A percentile compares a stretch with the other conserved stretches of the same genome.
phyloP scores from a whole-genome alignment of 1,139 yeast genomes.

The Pichia terricola region DNA sequence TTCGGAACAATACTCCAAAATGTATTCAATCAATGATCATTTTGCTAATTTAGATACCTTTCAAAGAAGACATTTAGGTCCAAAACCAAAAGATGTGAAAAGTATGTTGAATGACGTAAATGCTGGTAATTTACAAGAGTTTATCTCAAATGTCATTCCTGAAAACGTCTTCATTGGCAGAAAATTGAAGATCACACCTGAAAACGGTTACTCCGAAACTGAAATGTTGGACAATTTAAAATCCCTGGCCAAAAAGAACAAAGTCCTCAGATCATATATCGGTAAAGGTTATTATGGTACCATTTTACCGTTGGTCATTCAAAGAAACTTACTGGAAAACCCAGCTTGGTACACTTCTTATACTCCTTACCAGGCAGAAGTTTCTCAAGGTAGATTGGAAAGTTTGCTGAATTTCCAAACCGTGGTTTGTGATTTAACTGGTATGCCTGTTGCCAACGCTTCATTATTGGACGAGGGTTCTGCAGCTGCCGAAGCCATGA shows the following conservation, averaged over 20 bases:
- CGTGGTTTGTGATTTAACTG: conserved; percentile 78
- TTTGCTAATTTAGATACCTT: conserved; percentile 57
- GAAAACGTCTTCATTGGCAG: conserved; percentile 62
- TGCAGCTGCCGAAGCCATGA: conserved; percentile 97
- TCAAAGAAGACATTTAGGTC: conserved; percentile 87
- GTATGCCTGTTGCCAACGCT: conserved; percentile 87
- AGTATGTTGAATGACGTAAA: conserved; percentile 62
- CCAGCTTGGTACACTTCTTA: conserved; percentile 99
- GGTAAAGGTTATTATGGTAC: conserved; percentile 97
- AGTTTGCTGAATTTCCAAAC: conserved; percentile 88
- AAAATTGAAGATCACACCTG: conserved; percentile 52
- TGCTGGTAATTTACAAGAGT: conserved; percentile 56
- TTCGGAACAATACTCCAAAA: conserved; percentile 32
- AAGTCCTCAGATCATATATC: conserved; percentile 60
- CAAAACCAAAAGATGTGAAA: conserved; percentile 52
- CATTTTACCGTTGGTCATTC: conserved; percentile 81
- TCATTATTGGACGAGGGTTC: conserved; percentile 94
- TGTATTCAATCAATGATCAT: conserved; percentile 30
- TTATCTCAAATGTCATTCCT: conserved; percentile 70
- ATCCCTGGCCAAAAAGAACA: conserved; percentile 66
- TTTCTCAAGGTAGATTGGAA: conserved; percentile 92
- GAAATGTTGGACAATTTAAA: conserved; percentile 66
- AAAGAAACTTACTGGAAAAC: conserved; percentile 80
- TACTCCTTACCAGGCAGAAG: conserved; percentile 97
- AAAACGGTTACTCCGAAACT: conserved; percentile 68